phyloP scores from a whole-genome alignment of 441 rosid species.

The Euphorbia schlechtendalii region DNA sequence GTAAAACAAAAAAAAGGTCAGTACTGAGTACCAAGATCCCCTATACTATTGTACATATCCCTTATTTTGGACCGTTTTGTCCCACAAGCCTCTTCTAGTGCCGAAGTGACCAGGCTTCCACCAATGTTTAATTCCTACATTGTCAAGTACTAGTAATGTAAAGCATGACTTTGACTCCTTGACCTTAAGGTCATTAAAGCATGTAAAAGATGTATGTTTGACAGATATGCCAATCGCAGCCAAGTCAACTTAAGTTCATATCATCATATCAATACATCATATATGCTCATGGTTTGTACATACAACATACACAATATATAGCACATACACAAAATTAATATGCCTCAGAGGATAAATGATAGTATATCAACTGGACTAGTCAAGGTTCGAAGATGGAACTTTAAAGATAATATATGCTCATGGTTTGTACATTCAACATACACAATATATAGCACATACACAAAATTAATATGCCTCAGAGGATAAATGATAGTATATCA shows the following conservation, averaged over 20 bases:
- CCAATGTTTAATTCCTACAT: constrained; percentile 77
- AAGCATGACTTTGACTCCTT: constrained; percentile 1
- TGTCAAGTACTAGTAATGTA: constrained; percentile 14
- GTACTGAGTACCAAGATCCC: constrained; percentile 70
- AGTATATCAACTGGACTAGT: not conserved
- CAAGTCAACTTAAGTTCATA: not conserved
- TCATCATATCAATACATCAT: not conserved
- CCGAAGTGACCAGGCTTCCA: constrained; percentile 66
- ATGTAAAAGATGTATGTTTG: constrained; percentile 8
- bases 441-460: not conserved
- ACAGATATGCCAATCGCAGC: constrained; percentile 5
- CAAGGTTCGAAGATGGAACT: no score
- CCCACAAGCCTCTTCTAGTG: constrained; percentile 87
- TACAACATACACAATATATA: not conserved
- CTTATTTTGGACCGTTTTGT: constrained; percentile 52
- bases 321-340: constrained; percentile 2
- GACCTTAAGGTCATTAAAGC: constrained; percentile 11
- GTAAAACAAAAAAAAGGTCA: not conserved
- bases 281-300: not conserved
- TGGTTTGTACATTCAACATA: constrained; percentile 1
- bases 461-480: constrained; percentile 4
- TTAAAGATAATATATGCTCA: not conserved
- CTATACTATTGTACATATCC: constrained; percentile 68
- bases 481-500: constrained; percentile 6
- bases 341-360: constrained; percentile 4